phyloP scores from a whole-genome alignment of 2,329 filamentous ascomycete species.

The Pyrenochaeta sp. region DNA sequence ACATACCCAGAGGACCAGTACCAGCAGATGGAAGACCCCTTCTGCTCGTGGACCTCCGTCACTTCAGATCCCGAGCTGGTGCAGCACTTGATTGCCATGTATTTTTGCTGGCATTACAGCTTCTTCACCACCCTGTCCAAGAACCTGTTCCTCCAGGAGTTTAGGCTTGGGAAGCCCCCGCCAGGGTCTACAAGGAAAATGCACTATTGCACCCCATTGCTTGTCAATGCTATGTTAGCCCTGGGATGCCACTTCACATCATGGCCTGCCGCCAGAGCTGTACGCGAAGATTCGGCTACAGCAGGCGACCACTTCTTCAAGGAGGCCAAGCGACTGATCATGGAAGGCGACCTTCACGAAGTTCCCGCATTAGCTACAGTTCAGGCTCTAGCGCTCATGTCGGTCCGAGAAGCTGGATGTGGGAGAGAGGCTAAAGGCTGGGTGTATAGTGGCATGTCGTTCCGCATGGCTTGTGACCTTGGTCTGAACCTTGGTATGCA shows the following conservation, averaged over 20 bases:
- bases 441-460: constrained; percentile 98
- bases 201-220: constrained; percentile 83
- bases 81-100: constrained; percentile 91
- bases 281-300: constrained; percentile 77
- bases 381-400: constrained; percentile 94
- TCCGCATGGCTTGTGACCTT: constrained; percentile 95
- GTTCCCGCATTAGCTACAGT: constrained; percentile 88
- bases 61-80: constrained; percentile 81
- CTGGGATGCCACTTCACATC: constrained; percentile 93
- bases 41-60: constrained; percentile 87
- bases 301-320: constrained; percentile 96
- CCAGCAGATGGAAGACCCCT: constrained; percentile 68
- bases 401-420: constrained; percentile 92
- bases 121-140: constrained; percentile 94
- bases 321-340: constrained; percentile 86
- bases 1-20: constrained; percentile 54
- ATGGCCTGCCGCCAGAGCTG: constrained; percentile 73
- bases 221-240: constrained; percentile 94
- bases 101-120: constrained; percentile 97
- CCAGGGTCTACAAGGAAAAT: constrained; percentile 60
- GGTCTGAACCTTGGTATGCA: constrained; percentile 82
- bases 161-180: constrained; percentile 71
- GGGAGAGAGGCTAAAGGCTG: constrained; percentile 94
- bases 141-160: constrained; percentile 85
- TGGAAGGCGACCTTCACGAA: constrained; percentile 93